Base-by-base conservation (phyloP, 2,329 filamentous ascomycete species). In the Fusarium camptoceras region DNA sequence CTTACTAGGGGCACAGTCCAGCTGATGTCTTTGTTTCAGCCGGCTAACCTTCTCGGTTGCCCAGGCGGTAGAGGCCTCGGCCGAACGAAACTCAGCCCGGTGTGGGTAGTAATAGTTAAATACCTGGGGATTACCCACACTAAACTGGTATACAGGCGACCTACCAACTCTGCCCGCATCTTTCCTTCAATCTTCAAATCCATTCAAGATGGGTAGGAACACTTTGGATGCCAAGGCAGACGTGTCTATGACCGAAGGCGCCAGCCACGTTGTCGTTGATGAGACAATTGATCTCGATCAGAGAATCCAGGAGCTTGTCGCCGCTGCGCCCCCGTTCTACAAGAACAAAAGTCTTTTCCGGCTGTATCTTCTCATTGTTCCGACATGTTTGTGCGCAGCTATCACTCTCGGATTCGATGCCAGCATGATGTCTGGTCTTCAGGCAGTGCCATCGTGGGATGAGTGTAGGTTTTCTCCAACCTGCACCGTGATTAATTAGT, bases 321-420 rank as follows among this genome's bases (percentile, higher is more conserved):
- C 34, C 5, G 11, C 12, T 1, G 42, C 57, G 9, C 58, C 58
- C 4, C 60, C 70, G 0, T 72, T 72, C 22, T 68, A 63, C 8
- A 31, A 47, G 3, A 70, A 43, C 15, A 55, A 30, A 1, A 70
- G 58, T 2, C 25, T 72, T 3, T 14, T 72, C 2, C 31, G 24
- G 0, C 14, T 72, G 0, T 72, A 68, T 34, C 69, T 72, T 2
- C 47, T 61, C 34, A 72, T 70, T 1, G 51, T 72, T 3, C 56
- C 63, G 0, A 68, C 59, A 12, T 72, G 70, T 25, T 6, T 72
- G 2, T 59, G 62, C 3, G 65, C 70, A 0, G 66, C 70, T 0
- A 24, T 72, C 6, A 72, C 70, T 0, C n/a, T 72, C 1, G 83
- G 83, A 3, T 85, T 59, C 5, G 82, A 85, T 71, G 81, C 81